Base-by-base conservation (phyloP, 2,329 filamentous ascomycete species). In the Microcera coccophila region DNA sequence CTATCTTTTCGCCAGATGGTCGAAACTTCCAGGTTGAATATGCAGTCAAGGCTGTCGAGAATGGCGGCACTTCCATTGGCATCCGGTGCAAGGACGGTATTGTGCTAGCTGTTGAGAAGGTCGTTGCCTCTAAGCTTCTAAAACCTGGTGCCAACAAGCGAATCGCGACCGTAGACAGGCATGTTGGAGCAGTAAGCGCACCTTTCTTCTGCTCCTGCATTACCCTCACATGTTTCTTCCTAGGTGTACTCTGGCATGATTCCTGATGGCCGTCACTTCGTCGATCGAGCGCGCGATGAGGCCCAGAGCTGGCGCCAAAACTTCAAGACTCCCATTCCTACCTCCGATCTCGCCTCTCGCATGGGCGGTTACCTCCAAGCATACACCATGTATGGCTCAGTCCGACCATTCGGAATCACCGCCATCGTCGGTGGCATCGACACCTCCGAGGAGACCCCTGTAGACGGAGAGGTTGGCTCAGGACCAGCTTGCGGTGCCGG, bases 21-120 rank as follows among this genome's bases (percentile, higher is more conserved):
- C 87, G 93, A 60, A 98, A 98, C 71, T 98, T 98, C 71, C 93
- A 98, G 73, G 89, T 94, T 69, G 93, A 98, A 78, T 98, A 98
- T 69, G 93, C 93, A 57, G 86, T 94, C 59, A 98, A 98, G 78
- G 93, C 93, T 43, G 93, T 98, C 52, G 93, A 98, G 75, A 97
- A 94, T 62, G 93, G 91, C 55, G 91, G 93, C 63, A 98, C 93
- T 42, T 90, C 90, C 41, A 82, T 98, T 68, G 93, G 93, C 58
- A 95, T 98, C 70, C 81, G 90, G 67, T 95, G 90, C 79, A 95
- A 95, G 73, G 90, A 97, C 68, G 93, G 93, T 52, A 87, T 98
- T 40, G 90, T 98, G 51, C 79, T 98, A 55, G 93, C 93, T 32
- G 84, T 95, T 49, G 93, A 98, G 76, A 98, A 98, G 79, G 84